phyloP scores from a whole-genome alignment of 768 basidiomycete genomes.

The Leccinellum luteum region DNA sequence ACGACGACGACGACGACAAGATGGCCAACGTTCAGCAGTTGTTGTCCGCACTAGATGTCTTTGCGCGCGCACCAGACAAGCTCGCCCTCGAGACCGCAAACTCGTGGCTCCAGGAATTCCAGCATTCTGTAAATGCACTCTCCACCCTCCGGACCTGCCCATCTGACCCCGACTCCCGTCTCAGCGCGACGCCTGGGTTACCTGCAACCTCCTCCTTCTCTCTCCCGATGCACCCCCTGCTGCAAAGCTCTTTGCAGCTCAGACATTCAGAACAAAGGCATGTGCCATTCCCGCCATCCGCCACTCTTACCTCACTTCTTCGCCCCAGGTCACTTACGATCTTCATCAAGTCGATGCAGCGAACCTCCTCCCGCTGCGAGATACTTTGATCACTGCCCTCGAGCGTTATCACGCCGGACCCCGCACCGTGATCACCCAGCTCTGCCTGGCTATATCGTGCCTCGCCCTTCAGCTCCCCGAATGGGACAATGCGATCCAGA shows the following conservation, averaged over 20 bases:
- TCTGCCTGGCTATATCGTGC: slow-evolving; percentile 87
- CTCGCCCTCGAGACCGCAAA: slow-evolving; percentile 82
- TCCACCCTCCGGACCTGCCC: slow-evolving; percentile 60
- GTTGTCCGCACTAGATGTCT: slow-evolving; percentile 75
- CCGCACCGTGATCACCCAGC: slow-evolving; percentile 79
- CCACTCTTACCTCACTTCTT: slow-evolving; percentile 33
- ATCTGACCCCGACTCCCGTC: slow-evolving; percentile 66
- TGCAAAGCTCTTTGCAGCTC: slow-evolving; percentile 92
- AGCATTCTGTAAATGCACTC: slow-evolving; percentile 94
- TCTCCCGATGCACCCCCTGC: slow-evolving; percentile 72
- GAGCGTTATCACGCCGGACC: slow-evolving; percentile 73
- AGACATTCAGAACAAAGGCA: slow-evolving; percentile 94
- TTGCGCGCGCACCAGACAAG: slow-evolving; percentile 80
- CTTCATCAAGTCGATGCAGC: slow-evolving; percentile 77
- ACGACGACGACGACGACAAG: slow-evolving; percentile 12
- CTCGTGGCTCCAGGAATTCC: slow-evolving; percentile 96
- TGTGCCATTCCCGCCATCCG: slow-evolving; percentile 24
- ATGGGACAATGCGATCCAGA: slow-evolving; percentile 80
- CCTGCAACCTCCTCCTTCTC: slow-evolving; percentile 88
- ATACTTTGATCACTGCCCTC: slow-evolving; percentile 81
- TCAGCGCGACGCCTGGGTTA: slow-evolving; percentile 95
- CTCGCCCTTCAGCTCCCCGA: slow-evolving; percentile 85
- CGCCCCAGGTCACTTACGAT: slow-evolving; percentile 86
- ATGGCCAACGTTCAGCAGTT: slow-evolving; percentile 75
- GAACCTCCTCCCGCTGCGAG: slow-evolving; percentile 76